Evolutionary conservation across 805 yeast genomes (phyloP).

Genomic region (Monosporozyma yasuniensis): DNA sequence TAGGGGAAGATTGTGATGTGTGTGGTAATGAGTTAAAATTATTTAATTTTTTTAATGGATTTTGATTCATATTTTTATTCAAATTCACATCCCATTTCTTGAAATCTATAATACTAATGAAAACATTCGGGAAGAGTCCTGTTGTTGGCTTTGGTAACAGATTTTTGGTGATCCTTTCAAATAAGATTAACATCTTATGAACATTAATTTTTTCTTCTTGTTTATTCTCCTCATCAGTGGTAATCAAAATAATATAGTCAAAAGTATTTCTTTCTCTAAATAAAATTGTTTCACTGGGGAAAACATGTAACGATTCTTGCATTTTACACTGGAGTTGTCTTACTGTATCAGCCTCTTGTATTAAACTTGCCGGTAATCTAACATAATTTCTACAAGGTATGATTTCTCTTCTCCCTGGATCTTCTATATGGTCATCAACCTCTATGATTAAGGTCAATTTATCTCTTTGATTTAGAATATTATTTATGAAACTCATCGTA

Average conservation of each 20-base stretch:
- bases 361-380: not conserved
- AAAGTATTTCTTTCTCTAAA: constrained; percentile 1
- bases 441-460: not conserved
- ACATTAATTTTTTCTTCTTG: not conserved
- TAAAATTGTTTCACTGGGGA: constrained; percentile 2
- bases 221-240: not conserved
- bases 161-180: not conserved
- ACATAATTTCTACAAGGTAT: not conserved
- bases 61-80: not conserved
- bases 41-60: not conserved
- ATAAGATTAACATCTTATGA: not conserved
- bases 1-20: not conserved
- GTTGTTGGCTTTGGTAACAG: not conserved
- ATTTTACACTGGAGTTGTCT: not conserved
- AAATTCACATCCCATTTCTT: not conserved
- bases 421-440: not conserved
- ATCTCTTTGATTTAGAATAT: not conserved
- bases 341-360: not conserved
- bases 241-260: not conserved
- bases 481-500: not conserved
- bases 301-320: not conserved
- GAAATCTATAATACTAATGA: not conserved
- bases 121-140: not conserved
- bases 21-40: not conserved
- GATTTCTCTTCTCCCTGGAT: not conserved